Conservation (phyloP, 345 rosid genomes). For the Eutrema yunnanense region DNA sequence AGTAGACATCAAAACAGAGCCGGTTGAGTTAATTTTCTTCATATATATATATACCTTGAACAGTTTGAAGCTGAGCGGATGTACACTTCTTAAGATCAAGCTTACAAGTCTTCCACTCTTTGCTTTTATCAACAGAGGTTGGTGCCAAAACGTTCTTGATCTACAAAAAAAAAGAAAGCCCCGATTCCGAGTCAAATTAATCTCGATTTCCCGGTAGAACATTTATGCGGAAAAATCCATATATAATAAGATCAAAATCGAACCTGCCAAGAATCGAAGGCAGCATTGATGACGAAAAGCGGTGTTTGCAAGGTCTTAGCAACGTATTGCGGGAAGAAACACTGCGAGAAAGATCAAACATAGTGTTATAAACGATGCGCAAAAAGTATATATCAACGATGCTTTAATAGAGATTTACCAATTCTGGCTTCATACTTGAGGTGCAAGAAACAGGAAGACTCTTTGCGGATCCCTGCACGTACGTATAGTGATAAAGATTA, state of each 20-base stretch:
- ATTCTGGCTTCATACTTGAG: slow-evolving; percentile 52
- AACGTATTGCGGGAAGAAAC: slow-evolving; percentile 94
- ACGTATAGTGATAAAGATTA: slow-evolving; percentile 12
- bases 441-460: slow-evolving; percentile 79
- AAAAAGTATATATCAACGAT: not conserved
- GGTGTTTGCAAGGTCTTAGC: slow-evolving; percentile 58
- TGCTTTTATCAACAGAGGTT: slow-evolving; percentile 55
- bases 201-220: not conserved
- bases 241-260: not conserved
- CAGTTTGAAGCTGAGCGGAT: slow-evolving; percentile 48
- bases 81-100: slow-evolving; percentile 56
- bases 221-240: not conserved
- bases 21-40: not conserved
- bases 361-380: not conserved
- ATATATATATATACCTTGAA: slow-evolving; percentile 51
- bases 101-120: slow-evolving; percentile 73
- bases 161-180: slow-evolving; percentile 17
- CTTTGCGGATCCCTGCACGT: slow-evolving; percentile 63
- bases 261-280: slow-evolving; percentile 97
- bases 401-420: slow-evolving; percentile 35
- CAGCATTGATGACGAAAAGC: slow-evolving; percentile 76
- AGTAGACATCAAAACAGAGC: not conserved
- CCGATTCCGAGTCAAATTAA: not conserved
- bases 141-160: slow-evolving; percentile 85
- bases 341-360: slow-evolving; percentile 36